Evolutionary conservation across 257 asterid genomes (phyloP).

Genomic region (Oldenlandia corymbosa): DNA sequence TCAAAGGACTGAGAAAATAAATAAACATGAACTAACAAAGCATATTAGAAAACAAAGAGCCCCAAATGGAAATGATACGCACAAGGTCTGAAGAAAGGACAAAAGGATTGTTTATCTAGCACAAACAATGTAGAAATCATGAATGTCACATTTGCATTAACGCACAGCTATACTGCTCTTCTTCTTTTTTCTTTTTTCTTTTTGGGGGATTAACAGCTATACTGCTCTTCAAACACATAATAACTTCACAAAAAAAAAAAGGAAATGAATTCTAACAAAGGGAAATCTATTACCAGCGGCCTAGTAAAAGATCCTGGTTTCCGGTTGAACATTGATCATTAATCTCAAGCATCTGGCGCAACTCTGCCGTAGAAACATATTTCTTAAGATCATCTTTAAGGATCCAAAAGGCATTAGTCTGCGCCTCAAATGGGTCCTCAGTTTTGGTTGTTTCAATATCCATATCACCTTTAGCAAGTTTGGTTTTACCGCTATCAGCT

Average conservation of each 20-base stretch:
- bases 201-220: too few species aligned
- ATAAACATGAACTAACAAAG: not conserved
- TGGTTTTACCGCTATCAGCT: slow-evolving; percentile 39
- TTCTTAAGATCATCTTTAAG: slow-evolving; percentile 88
- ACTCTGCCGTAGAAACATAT: slow-evolving; percentile 66
- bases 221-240: too few species aligned
- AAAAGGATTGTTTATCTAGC: not conserved
- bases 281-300: slow-evolving; percentile 46
- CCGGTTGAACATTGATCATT: slow-evolving; percentile 80
- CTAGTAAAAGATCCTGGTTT: slow-evolving; percentile 80
- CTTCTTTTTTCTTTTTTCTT: too few species aligned
- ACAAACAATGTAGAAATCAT: not conserved
- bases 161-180: too few species aligned
- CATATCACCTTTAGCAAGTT: slow-evolving; percentile 45
- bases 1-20: slow-evolving; percentile 6
- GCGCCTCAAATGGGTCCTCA: slow-evolving; percentile 67
- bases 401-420: slow-evolving; percentile 66
- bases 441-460: slow-evolving; percentile 29
- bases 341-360: slow-evolving; percentile 82
- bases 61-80: not conserved
- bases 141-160: too few species aligned
- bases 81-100: not conserved
- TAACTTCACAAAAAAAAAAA: too few species aligned
- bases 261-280: not conserved
- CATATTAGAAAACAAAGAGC: slow-evolving; percentile 6